These are phyloP conservation scores for Colletotrichum salicis DNA, from an alignment of 2,329 filamentous ascomycete genomes.

Conservation along the genomic window DNA sequence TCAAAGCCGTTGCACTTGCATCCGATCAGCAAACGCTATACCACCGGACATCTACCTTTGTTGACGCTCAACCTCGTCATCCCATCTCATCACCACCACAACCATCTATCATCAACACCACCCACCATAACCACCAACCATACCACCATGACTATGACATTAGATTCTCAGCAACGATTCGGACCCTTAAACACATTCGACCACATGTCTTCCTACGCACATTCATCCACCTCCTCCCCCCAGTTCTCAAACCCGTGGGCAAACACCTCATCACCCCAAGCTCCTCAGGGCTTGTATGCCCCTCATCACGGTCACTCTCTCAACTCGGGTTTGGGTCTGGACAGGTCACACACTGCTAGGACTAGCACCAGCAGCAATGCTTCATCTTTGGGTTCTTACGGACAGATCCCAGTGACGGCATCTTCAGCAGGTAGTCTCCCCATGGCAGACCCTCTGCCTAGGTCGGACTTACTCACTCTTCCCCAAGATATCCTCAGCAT, in stretches of 20 bases:
- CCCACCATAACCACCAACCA: conserved; percentile 28
- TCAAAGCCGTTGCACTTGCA: conserved; percentile 58
- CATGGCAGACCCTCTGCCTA: conserved; percentile 65
- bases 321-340: conserved; percentile 68
- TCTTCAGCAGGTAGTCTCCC: conserved; percentile 77
- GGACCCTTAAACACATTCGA: conserved; percentile 80
- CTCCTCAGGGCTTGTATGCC: conserved; percentile 69
- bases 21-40: conserved; percentile 61
- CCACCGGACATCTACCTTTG: conserved; percentile 39
- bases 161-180: conserved; percentile 87
- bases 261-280: conserved; percentile 62
- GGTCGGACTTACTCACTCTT: conserved; percentile 75
- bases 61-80: conserved; percentile 33
- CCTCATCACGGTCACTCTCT: conserved; percentile 57
- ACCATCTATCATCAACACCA: conserved; percentile 38
- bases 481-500: conserved; percentile 79
- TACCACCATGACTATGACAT: conserved; percentile 88
- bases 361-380: conserved; percentile 67
- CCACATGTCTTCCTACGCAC: conserved; percentile 75
- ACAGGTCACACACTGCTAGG: conserved; percentile 62
- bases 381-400: conserved; percentile 76
- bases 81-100: conserved; percentile 29
- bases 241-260: conserved; percentile 94
- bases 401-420: conserved; percentile 76
- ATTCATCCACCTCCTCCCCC: conserved; percentile 65